Evolutionary conservation across 2,329 filamentous ascomycete species (phyloP).

Genomic region (Pseudogymnoascus sp.): DNA sequence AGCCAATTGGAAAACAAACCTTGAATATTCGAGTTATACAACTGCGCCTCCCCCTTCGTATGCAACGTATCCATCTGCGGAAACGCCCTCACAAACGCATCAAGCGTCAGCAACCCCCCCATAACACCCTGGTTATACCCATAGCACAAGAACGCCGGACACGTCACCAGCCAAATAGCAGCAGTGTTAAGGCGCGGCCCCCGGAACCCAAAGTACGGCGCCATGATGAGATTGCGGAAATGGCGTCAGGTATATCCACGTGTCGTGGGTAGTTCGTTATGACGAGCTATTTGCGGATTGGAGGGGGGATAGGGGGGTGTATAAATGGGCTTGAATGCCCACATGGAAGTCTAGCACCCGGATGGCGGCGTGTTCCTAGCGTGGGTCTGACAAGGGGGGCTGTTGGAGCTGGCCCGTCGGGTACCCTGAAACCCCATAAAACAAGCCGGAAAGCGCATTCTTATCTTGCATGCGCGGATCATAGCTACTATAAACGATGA

Average conservation of each 20-base stretch:
- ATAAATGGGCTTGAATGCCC: not conserved
- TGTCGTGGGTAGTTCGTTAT: not conserved
- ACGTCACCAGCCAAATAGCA: constrained; percentile 11
- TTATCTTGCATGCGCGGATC: not conserved
- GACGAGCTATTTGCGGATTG: not conserved
- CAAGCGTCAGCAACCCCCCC: constrained; percentile 33
- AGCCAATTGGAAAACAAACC: constrained; percentile 12
- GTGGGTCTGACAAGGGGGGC: not conserved
- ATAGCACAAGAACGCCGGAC: constrained; percentile 35
- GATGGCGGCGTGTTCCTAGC: not conserved
- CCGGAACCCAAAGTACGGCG: constrained; percentile 9
- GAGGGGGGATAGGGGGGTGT: not conserved
- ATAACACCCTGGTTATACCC: constrained; percentile 44
- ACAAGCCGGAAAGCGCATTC: not conserved
- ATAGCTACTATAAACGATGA: not conserved
- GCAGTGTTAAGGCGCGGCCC: constrained; percentile 8
- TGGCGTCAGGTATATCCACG: not conserved
- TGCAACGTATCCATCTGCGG: constrained; percentile 40
- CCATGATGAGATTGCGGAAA: not conserved
- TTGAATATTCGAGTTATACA: constrained; percentile 29
- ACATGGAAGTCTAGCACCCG: not conserved
- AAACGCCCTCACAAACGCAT: constrained; percentile 35
- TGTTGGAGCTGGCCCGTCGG: not conserved
- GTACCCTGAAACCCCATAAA: not conserved
- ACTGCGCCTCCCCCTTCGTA: constrained; percentile 33